Evolutionary conservation across 352 stramenopile genomes (phyloP).

Genomic region (Aphanomyces cochlioides): DNA sequence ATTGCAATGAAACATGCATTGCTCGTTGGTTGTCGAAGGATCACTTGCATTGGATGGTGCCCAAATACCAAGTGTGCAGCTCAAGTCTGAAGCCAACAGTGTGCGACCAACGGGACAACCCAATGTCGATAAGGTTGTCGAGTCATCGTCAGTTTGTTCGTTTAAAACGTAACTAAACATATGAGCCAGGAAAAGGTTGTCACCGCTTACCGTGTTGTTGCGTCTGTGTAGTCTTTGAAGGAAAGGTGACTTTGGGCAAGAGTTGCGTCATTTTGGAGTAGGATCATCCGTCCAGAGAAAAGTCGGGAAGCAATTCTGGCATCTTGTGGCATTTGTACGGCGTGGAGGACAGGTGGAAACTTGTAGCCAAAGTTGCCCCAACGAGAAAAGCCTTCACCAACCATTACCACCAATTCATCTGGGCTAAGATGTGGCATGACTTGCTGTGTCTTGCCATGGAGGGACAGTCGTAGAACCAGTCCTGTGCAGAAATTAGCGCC

Average conservation of each 20-base stretch:
- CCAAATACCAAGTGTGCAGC: conserved; percentile 31
- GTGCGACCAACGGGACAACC: conserved; percentile 27
- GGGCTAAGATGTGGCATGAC: conserved; percentile 16
- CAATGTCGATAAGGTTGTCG: conserved; percentile 21
- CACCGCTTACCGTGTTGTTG: conserved; percentile 29
- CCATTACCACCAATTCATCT: conserved; percentile 38
- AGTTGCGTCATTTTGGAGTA: conserved; percentile 31
- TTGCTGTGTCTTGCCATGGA: conserved; percentile 23
- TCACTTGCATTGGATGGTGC: conserved; percentile 24
- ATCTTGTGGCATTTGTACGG: conserved; percentile 31
- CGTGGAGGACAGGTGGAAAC: conserved; percentile 32
- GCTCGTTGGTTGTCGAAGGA: conserved; percentile 22
- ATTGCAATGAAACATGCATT: conserved; percentile 36
- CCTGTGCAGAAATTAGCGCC: conserved; percentile 24
- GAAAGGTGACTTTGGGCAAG: conserved; percentile 30
- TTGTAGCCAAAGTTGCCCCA: conserved; percentile 25
- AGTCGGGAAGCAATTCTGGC: conserved; percentile 24
- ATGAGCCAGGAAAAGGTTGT: no score
- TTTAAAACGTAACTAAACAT: no score
- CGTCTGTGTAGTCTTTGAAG: conserved; percentile 30
- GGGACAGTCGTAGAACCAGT: conserved; percentile 30
- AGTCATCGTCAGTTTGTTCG: background rate
- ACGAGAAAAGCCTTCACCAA: conserved; percentile 32
- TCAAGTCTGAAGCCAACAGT: conserved; percentile 30
- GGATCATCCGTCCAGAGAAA: conserved; percentile 33